Conservation (phyloP, 2,329 filamentous ascomycete genomes). For the Clarireedia homoeocarpa region DNA sequence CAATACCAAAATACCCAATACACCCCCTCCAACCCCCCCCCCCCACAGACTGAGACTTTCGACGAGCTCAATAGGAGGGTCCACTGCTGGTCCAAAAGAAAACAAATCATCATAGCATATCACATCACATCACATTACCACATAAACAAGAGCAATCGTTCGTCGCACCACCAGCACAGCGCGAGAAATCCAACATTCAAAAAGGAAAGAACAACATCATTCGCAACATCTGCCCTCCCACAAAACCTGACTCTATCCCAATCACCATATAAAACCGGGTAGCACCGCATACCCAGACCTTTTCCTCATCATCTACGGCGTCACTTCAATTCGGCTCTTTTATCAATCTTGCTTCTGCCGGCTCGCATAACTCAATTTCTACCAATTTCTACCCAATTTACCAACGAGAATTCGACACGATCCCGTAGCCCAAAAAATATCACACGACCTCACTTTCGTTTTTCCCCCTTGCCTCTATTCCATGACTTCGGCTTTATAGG, state of each 20-base stretch:
- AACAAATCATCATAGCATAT: background rate
- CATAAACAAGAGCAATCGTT: background rate
- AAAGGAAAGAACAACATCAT: background rate
- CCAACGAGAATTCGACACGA: background rate
- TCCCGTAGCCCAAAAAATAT: background rate
- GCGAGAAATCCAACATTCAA: background rate
- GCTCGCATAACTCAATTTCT: background rate
- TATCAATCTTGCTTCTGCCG: background rate
- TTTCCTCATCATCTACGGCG: background rate
- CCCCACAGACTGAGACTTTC: no score
- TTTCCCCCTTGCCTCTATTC: background rate
- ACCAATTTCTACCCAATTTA: no score
- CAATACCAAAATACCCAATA: no score
- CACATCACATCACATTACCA: background rate
- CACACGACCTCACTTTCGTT: background rate
- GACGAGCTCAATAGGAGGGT: no score
- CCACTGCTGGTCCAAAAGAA: no score
- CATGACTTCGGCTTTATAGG: background rate
- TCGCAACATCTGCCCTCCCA: background rate
- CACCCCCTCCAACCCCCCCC: no score
- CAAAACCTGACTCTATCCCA: background rate
- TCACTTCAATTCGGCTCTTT: background rate
- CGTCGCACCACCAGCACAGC: background rate
- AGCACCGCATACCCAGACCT: background rate
- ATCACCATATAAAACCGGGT: conserved; percentile 3